Evolutionary conservation across 2,329 filamentous ascomycete species (phyloP), one percentile per base, ranked within the genome.

Genomic region (Aspergillus hiratsukae): DNA sequence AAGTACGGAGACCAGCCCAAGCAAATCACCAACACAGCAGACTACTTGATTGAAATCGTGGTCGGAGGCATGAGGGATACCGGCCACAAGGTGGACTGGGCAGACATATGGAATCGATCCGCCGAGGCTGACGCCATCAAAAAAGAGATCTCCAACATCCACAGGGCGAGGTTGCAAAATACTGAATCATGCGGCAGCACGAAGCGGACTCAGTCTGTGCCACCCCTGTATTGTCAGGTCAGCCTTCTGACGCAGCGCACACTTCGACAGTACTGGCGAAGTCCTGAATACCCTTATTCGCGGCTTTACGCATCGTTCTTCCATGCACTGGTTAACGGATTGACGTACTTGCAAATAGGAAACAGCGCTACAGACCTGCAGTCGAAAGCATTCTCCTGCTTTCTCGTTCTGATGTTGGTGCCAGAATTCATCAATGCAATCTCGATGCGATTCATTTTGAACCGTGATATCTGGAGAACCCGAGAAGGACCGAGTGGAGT

Each of bases 231-330:
- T 68, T 68, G 80, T 1, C 88, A 91, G 71, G 87, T 81, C 1
- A 75, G 75, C 1, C 80, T 85, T 63, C 76, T 91, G n/a, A 87
- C 86, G 1, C 83, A 85, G 67, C 81, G 88, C 14, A 83, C 85
- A 51, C 87, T 88, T 68, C 78, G 78, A 1, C 84, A 89, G 63
- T 85, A 89, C 72, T 90, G 86, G 87, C 80, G 89, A 35, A 85
- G 87, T 52, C 86, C 87, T 0, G 84, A 83, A 1, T 91, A 91
- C 68, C 75, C 89, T 10, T 90, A 89, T 70, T 86, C 86, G 54
- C 89, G 89, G 64, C 75, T 91, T 31, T 90, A 89, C 69, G 80
- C 83, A 3, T 80, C 84, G 0, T 81, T 88, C 59, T 78, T 89
- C 48, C 77, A 87, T 45, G 86, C 85, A 1, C 81, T 90, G 64